Conservation (phyloP, 371 early-diverging fungal genomes). For the Circinella minor region DNA sequence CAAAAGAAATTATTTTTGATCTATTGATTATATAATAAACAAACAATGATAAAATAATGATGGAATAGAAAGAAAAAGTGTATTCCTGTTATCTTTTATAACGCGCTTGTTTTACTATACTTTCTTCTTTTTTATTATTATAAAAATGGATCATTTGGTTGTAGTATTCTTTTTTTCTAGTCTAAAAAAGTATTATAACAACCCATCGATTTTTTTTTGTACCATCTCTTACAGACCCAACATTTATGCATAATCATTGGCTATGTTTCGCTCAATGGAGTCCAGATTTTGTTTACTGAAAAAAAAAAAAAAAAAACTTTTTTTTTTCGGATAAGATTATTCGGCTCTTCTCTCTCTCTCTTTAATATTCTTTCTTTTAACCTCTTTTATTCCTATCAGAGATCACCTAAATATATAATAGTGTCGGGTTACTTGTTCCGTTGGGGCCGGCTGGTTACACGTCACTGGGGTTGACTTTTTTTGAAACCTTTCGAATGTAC, state of each 20-base stretch:
- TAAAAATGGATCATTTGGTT: too few species aligned
- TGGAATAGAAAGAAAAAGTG: too few species aligned
- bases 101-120: too few species aligned
- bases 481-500: slow-evolving; percentile 10
- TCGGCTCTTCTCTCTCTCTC: not conserved
- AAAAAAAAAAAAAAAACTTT: slow-evolving; percentile 22
- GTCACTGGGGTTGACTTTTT: not conserved
- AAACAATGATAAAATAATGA: too few species aligned
- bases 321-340: slow-evolving; percentile 15
- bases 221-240: slow-evolving; percentile 15
- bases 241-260: slow-evolving; percentile 20
- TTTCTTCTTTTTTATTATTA: too few species aligned
- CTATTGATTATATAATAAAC: too few species aligned
- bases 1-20: too few species aligned
- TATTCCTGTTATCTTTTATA: too few species aligned
- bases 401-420: too few species aligned
- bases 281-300: slow-evolving; percentile 20
- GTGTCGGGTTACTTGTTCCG: slow-evolving; percentile 8
- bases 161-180: too few species aligned
- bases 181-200: not conserved
- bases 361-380: too few species aligned
- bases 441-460: slow-evolving; percentile 8
- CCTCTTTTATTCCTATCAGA: too few species aligned
- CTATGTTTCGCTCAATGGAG: slow-evolving; percentile 27
- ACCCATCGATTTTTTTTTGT: slow-evolving; percentile 13